Base-by-base conservation (phyloP, 805 yeast species). In the Yamadazyma tumulicola region DNA sequence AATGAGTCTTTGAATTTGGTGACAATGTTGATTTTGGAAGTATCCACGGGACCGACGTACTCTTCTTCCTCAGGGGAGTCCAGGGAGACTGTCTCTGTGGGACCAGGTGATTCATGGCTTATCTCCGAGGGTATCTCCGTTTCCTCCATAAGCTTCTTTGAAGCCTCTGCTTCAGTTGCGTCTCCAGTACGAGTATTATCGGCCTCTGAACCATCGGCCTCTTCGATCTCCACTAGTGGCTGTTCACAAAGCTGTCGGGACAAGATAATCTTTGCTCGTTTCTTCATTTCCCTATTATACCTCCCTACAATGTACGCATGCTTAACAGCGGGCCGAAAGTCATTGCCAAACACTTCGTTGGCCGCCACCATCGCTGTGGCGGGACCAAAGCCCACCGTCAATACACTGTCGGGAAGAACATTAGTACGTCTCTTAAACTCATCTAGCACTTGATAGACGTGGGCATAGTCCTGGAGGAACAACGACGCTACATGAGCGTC, bases 361-460 rank as follows among this genome's bases (percentile, higher is more conserved):
- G 88, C 64, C 0, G 95, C 97, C 11, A 89, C 61, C 67, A 93
- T 78, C 2, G 97, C 97, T 0, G 94, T 81, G 2, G 87, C 91
- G 1, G 98, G 97, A 0, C 98, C 97, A 52, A 72, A 79, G 0
- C 96, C 91, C 10, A 86, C 75, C 50, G 86, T 94, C 32, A 93
- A 64, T 0, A 93, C 75, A 4, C 75, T 64, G 19, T 70, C 51
- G 0, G 97, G 97, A 15, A 56, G 56, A 62, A 87, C 85, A 5
- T 52, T 59, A 0, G 79, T 82, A 26, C 89, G 65, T 27, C 59
- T 54, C 45, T 75, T 67, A 22, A 88, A 59, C 46, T 91, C 97
- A 18, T 55, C 52, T 24, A 93, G 59, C 0, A 80, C 85, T 43
- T 80, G 85, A 34, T 67, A 67, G 2, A 78, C 55, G 10, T 86